Base-by-base conservation (phyloP, 371 early-diverging fungal genomes). In the Mucor indicus region DNA sequence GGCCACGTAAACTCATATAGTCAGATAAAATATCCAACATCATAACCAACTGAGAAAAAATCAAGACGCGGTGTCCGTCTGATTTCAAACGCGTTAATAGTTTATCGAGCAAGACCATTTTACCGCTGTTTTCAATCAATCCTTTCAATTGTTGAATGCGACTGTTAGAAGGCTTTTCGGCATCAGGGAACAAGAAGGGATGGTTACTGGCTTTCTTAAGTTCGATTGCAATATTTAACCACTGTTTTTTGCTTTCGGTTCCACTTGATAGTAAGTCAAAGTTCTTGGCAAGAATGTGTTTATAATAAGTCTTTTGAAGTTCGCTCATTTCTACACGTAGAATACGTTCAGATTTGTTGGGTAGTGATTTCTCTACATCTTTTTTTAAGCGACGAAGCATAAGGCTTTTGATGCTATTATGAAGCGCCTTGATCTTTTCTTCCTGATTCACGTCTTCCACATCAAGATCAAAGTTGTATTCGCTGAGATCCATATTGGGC, bases 181-280 rank as follows among this genome's bases (percentile, higher is more conserved):
- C 93, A 43, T 91, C 89, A 10, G 90, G 89, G 37, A 99, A 90
- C 36, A 99, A 71, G 65, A 89, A 99, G 1, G 99, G 99, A 66
- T 99, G 99, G 63, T 99, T 99, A 54, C 96, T 91, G 41, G 95
- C 97, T 66, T 99, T 99, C 66, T 99, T 94, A 25, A 99, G 84
- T 80, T 96, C 95, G 63, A 93, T 96, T 41, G 95, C 90, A 39
- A 97, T 90, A 62, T 98, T 98, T 19, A 92, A 79, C 79, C 93
- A 84, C 57, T 89, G 93, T 73, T 90, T 81, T 68, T 89, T 92
- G 48, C 77, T 84, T 13, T 93, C 95, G 1, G 87, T 64, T 19
- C 91, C 90, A 50, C 83, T 81, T 59, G 85, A 89, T 3, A 98
- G 79, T n/a, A 81, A 87, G 2, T 81, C 86, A 77, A 92, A 96